phyloP scores from a whole-genome alignment of 1,139 yeast species.

The Geotrichum reessii region DNA sequence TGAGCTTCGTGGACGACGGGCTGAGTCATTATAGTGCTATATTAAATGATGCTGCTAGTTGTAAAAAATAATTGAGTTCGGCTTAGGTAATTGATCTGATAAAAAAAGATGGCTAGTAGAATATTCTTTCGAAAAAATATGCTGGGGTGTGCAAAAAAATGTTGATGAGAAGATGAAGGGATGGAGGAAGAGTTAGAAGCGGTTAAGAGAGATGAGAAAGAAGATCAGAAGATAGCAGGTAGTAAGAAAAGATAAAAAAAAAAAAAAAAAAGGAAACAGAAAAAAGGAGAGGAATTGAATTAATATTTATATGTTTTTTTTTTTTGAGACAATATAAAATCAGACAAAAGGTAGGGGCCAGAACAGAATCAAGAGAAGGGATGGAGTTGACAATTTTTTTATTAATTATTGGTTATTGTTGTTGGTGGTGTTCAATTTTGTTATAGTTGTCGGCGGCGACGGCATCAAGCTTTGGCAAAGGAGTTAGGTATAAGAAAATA shows the following conservation, averaged over 20 bases:
- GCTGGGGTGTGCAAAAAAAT: not conserved
- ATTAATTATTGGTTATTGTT: not conserved
- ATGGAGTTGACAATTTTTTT: not conserved
- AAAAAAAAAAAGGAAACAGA: not conserved
- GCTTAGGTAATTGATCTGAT: not conserved
- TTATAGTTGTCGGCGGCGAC: not conserved
- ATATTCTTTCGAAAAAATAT: not conserved
- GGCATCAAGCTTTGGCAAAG: not conserved
- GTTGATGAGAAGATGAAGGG: not conserved
- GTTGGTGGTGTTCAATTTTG: not conserved
- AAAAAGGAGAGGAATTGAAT: not conserved
- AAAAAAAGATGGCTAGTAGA: not conserved
- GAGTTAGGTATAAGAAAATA: not conserved
- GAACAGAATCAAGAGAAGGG: not conserved
- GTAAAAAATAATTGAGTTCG: not conserved
- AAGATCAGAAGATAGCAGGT: not conserved
- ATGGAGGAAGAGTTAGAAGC: not conserved
- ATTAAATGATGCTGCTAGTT: not conserved
- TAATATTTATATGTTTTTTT: not conserved
- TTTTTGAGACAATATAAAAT: not conserved
- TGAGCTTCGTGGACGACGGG: slow-evolving; percentile 72
- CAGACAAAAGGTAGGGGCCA: not conserved
- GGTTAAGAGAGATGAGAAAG: not conserved
- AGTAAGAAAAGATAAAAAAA: not conserved
- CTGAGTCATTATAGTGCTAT: slow-evolving; percentile 7